Evolutionary conservation across 805 yeast genomes (phyloP).

Genomic region (Saturnispora serradocipensis): DNA sequence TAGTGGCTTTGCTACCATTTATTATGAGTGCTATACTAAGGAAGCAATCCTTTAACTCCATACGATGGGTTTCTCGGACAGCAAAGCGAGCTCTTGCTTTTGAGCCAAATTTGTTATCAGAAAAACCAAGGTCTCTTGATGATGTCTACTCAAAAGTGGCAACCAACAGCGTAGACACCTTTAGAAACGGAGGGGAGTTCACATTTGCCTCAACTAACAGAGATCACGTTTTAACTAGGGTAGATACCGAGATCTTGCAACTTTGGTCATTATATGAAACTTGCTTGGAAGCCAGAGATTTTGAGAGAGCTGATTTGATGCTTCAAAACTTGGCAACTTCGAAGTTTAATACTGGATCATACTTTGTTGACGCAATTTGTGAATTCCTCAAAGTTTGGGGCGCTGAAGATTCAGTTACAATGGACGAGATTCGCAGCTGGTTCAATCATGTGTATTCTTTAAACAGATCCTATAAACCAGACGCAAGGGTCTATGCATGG

Average conservation of each 20-base stretch:
- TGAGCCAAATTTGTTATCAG: slow-evolving; percentile 6
- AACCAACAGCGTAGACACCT: not conserved
- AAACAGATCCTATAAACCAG: slow-evolving; percentile 13
- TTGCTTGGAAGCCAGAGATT: slow-evolving; percentile 55
- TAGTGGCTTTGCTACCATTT: slow-evolving; percentile 1
- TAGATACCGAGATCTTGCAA: slow-evolving; percentile 19
- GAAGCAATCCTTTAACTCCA: not conserved
- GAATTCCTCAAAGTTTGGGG: slow-evolving; percentile 41
- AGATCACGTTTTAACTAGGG: slow-evolving; percentile 24
- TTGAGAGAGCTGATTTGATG: slow-evolving; percentile 60
- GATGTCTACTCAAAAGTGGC: slow-evolving; percentile 14
- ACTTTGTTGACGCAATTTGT: slow-evolving; percentile 59
- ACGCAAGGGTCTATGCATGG: slow-evolving; percentile 26
- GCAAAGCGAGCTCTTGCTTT: slow-evolving; percentile 10
- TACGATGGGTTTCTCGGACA: slow-evolving; percentile 7
- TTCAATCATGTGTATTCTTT: slow-evolving; percentile 15
- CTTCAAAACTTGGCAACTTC: slow-evolving; percentile 44
- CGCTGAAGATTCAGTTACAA: slow-evolving; percentile 20
- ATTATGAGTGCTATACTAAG: slow-evolving; percentile 5
- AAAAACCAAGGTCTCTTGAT: slow-evolving; percentile 15
- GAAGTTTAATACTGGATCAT: slow-evolving; percentile 21
- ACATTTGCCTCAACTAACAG: slow-evolving; percentile 16
- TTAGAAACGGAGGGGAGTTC: slow-evolving; percentile 7
- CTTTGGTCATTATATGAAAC: slow-evolving; percentile 72
- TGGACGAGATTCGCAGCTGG: slow-evolving; percentile 21